Conservation (phyloP, 768 basidiomycete genomes). For the Lentinus brumalis region DNA sequence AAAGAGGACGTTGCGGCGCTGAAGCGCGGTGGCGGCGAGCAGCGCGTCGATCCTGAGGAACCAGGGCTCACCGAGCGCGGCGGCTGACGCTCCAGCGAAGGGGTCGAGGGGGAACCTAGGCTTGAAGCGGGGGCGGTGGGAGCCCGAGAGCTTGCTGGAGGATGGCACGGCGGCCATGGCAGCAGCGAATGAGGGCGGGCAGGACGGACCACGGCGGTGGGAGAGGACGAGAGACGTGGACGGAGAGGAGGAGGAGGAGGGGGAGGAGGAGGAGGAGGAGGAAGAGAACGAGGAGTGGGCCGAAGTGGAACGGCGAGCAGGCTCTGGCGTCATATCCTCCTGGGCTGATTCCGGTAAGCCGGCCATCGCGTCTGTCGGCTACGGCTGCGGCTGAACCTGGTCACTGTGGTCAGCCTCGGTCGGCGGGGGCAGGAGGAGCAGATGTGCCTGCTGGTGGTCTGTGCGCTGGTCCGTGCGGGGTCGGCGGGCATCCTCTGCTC, state of each 20-base stretch:
- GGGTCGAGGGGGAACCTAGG: constrained; percentile 39
- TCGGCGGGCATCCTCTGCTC: not conserved
- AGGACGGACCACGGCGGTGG: not conserved
- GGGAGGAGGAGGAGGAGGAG: not conserved
- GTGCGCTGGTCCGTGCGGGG: not conserved
- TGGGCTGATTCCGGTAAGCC: constrained; percentile 3
- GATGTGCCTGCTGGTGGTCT: not conserved
- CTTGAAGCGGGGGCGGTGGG: constrained; percentile 26
- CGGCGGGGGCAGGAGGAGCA: not conserved
- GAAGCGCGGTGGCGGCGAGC: constrained; percentile 21
- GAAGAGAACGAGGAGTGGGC: not conserved
- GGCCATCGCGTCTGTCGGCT: not conserved
- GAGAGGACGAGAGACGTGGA: not conserved
- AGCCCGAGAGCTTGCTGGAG: constrained; percentile 8
- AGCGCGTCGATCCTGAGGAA: constrained; percentile 28
- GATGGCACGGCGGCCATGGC: not conserved
- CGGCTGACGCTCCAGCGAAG: constrained; percentile 28
- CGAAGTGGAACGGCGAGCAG: not conserved
- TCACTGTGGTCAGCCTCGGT: no score
- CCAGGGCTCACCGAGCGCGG: constrained; percentile 32
- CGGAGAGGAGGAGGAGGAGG: not conserved
- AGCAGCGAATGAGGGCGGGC: not conserved
- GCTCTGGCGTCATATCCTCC: constrained; percentile 20
- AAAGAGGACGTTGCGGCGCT: constrained; percentile 37
- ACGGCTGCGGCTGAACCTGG: no score